These are phyloP conservation scores for Exidia glandulosa DNA, from an alignment of 768 basidiomycete genomes.

Conservation along the genomic window DNA sequence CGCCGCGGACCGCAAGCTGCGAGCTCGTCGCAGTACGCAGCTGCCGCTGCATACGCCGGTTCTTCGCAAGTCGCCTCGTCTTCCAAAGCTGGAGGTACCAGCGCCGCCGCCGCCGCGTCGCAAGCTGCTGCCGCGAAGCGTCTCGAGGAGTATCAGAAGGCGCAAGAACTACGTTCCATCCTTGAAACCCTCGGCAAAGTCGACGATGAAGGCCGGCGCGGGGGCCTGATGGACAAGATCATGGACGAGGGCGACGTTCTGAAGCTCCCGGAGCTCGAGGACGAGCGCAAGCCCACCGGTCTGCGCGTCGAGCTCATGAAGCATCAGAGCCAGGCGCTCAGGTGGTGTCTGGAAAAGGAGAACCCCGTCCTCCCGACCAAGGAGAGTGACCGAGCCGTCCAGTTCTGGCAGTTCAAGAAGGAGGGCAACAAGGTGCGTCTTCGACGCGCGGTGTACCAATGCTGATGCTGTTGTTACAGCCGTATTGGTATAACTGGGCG, in stretches of 20 bases:
- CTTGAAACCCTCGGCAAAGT: constrained; percentile 62
- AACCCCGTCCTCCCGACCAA: constrained; percentile 62
- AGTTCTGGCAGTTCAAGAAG: constrained; percentile 77
- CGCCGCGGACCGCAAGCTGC: not conserved
- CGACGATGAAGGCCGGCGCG: constrained; percentile 62
- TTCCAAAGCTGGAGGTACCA: not conserved
- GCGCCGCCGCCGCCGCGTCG: not conserved
- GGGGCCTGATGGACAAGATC: constrained; percentile 57
- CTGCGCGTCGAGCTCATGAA: constrained; percentile 64
- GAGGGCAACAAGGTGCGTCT: constrained; percentile 40
- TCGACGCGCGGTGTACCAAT: no score
- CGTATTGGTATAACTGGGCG: constrained; percentile 62
- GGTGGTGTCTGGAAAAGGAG: constrained; percentile 78
- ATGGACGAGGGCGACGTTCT: constrained; percentile 41
- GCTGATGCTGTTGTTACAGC: constrained; percentile 20
- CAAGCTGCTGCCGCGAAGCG: not conserved
- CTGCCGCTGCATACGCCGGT: constrained; percentile 2
- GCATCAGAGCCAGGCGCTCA: constrained; percentile 81
- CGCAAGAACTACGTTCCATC: constrained; percentile 55
- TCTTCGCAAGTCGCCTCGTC: not conserved
- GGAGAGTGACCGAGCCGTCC: constrained; percentile 62
- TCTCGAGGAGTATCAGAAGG: constrained; percentile 31
- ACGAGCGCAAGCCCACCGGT: constrained; percentile 58
- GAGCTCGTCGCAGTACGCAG: constrained; percentile 6
- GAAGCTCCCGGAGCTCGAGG: constrained; percentile 42